Evolutionary conservation across 805 yeast species (phyloP).

Genomic region (Wickerhamiella sorbophila): DNA sequence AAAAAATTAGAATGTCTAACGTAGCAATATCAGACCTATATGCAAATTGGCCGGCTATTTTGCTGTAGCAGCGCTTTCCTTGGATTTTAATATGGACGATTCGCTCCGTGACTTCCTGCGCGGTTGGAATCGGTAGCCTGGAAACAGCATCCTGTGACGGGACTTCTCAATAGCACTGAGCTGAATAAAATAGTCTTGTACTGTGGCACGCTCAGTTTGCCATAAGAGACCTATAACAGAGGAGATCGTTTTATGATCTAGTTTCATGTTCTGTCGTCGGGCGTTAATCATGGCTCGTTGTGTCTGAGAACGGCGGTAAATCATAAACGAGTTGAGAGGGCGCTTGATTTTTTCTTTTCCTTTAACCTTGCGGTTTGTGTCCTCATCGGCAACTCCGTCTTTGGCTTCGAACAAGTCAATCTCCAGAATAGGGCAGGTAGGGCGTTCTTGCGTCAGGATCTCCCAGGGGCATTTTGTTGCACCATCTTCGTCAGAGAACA

Average conservation of each 20-base stretch:
- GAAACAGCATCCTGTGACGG: constrained; percentile 30
- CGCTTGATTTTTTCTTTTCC: constrained; percentile 26
- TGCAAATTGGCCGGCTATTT: no score
- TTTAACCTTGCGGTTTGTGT: neutral
- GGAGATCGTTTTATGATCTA: constrained; percentile 31
- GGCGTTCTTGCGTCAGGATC: neutral
- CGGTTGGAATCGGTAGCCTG: constrained; percentile 34
- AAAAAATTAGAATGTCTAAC: no score
- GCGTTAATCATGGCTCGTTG: constrained; percentile 28
- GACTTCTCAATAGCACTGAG: constrained; percentile 31
- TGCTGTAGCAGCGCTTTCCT: no score
- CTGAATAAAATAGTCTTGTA: constrained; percentile 28
- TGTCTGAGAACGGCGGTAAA: constrained; percentile 32
- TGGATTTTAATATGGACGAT: no score
- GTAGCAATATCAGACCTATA: no score
- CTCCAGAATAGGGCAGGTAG: constrained; percentile 1
- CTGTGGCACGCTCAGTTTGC: constrained; percentile 29
- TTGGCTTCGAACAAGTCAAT: neutral
- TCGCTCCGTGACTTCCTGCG: constrained; percentile 20
- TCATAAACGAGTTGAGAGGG: constrained; percentile 36
- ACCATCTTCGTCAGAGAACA: constrained; percentile 14
- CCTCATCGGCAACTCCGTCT: constrained; percentile 3
- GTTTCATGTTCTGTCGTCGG: constrained; percentile 20
- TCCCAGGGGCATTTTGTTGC: constrained; percentile 6
- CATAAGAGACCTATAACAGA: constrained; percentile 34